Evolutionary conservation across 805 yeast species (phyloP).

Genomic region (Naumovozyma baii): DNA sequence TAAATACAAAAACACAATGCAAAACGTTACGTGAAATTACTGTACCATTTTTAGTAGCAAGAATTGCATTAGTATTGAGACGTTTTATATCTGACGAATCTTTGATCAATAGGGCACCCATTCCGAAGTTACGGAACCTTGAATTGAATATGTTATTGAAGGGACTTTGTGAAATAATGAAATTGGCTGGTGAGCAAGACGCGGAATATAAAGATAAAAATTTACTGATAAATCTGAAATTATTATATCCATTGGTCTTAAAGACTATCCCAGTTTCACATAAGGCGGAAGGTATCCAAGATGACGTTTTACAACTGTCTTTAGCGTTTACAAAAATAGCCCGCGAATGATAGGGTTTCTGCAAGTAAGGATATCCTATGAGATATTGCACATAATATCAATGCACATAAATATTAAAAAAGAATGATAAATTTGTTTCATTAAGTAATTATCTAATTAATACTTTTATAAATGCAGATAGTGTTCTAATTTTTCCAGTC

Average conservation of each 20-base stretch:
- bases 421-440: background rate
- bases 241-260: slow-evolving; percentile 24
- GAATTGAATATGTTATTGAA: slow-evolving; percentile 45
- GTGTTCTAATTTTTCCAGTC: slow-evolving; percentile 35
- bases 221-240: slow-evolving; percentile 10
- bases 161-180: slow-evolving; percentile 34
- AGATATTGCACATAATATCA: no score
- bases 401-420: no score
- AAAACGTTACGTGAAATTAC: slow-evolving; percentile 22
- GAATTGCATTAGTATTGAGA: slow-evolving; percentile 53
- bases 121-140: slow-evolving; percentile 51
- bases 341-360: slow-evolving; percentile 6
- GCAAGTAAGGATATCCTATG: no score
- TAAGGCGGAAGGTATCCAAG: slow-evolving; percentile 24
- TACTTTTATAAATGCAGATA: background rate
- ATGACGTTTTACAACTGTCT: slow-evolving; percentile 21
- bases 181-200: slow-evolving; percentile 2
- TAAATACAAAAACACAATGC: slow-evolving; percentile 14
- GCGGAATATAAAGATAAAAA: slow-evolving; percentile 1
- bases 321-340: slow-evolving; percentile 20
- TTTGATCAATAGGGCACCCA: slow-evolving; percentile 52
- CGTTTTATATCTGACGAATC: slow-evolving; percentile 55
- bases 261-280: slow-evolving; percentile 29
- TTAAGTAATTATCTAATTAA: no score
- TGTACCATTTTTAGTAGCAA: slow-evolving; percentile 42